phyloP scores from a whole-genome alignment of 1,139 yeast species.

The Hansenula lynferdii region DNA sequence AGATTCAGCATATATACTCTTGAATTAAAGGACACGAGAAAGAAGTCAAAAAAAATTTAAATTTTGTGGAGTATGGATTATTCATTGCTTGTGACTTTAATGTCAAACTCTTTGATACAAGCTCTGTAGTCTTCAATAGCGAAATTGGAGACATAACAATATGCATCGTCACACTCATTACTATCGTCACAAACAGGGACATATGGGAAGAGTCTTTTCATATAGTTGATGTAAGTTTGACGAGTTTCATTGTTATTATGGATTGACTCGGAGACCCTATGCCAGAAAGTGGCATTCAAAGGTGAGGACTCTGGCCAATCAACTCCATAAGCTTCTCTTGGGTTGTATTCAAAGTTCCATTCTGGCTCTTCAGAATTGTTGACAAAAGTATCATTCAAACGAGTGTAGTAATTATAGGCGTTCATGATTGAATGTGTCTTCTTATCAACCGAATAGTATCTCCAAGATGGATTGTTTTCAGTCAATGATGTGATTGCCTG shows the following conservation, averaged over 20 bases:
- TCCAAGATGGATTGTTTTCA: slow-evolving; percentile 63
- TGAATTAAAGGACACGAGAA: too few relatives aligned
- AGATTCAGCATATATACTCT: too few relatives aligned
- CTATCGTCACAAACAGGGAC: slow-evolving; percentile 39
- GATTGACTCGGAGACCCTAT: slow-evolving; percentile 31
- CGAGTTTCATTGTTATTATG: slow-evolving; percentile 32
- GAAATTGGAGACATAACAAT: slow-evolving; percentile 33
- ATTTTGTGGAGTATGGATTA: too few relatives aligned
- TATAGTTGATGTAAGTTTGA: slow-evolving; percentile 41
- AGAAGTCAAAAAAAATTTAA: too few relatives aligned
- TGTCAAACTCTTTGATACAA: not conserved
- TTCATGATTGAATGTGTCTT: slow-evolving; percentile 59
- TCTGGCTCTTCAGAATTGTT: slow-evolving; percentile 45
- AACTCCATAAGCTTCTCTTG: slow-evolving; percentile 47
- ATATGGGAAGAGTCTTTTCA: slow-evolving; percentile 50
- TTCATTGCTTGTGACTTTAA: not conserved
- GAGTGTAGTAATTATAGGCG: slow-evolving; percentile 50
- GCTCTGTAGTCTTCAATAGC: not conserved
- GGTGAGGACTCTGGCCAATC: slow-evolving; percentile 50
- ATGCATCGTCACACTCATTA: slow-evolving; percentile 34
- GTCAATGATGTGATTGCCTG: slow-evolving; percentile 63
- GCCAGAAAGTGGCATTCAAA: slow-evolving; percentile 58
- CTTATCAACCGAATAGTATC: slow-evolving; percentile 65
- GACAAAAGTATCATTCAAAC: slow-evolving; percentile 46
- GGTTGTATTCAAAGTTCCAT: slow-evolving; percentile 54